Evolutionary conservation across 345 rosid species (phyloP).

Genomic region (Aquilaria yunnanensis): DNA sequence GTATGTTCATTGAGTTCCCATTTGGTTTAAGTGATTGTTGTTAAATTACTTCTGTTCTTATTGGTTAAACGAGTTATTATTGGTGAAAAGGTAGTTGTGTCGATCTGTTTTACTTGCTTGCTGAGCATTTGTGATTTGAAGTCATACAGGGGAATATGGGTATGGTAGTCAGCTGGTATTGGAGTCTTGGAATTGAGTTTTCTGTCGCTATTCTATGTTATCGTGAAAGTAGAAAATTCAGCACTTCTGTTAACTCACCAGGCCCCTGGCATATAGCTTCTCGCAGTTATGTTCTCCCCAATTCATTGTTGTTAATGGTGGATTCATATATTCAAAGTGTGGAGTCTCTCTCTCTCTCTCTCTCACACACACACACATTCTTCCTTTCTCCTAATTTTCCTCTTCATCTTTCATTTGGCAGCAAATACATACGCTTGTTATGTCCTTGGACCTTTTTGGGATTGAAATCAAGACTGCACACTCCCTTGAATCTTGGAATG

Average conservation of each 20-base stretch:
- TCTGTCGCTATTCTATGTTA: not conserved
- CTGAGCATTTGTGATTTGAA: no score
- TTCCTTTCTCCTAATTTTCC: not conserved
- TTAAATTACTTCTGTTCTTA: no score
- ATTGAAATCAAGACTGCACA: slow-evolving; percentile 62
- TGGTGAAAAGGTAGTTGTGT: no score
- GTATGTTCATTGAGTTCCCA: not conserved
- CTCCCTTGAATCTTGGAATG: slow-evolving; percentile 58
- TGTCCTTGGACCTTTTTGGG: slow-evolving; percentile 39
- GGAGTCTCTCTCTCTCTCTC: not conserved
- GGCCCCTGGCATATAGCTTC: not conserved
- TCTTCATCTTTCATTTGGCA: slow-evolving; percentile 21
- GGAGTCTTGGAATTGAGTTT: no score
- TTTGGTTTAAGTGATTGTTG: not conserved
- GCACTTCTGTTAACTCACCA: not conserved
- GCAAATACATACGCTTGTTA: slow-evolving; percentile 57
- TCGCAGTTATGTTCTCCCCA: not conserved
- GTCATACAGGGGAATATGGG: no score
- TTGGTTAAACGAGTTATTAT: no score
- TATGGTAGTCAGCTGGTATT: no score
- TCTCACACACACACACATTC: not conserved
- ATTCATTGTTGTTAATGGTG: slow-evolving; percentile 7
- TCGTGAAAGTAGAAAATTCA: not conserved
- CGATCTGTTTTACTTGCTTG: no score
- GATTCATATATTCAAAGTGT: not conserved